These are phyloP conservation scores for Naumovozyma dairenensis DNA, from an alignment of 805 yeast species.

Conservation along the genomic window DNA sequence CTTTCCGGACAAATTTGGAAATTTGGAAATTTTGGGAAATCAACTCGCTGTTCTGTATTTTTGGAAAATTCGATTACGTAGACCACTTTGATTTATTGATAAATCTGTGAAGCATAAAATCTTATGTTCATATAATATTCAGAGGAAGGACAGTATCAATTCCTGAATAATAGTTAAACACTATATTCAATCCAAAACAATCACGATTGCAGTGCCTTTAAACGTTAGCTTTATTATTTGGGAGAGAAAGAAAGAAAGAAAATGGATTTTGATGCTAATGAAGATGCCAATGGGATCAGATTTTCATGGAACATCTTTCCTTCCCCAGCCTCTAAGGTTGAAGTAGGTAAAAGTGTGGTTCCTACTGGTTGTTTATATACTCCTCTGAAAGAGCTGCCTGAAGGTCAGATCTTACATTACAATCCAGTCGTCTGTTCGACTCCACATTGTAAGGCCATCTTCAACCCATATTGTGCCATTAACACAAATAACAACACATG, in stretches of 20 bases:
- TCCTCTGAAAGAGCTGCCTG: constrained; percentile 77
- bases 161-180: too few species aligned
- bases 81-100: too few species aligned
- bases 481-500: constrained; percentile 69
- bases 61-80: too few species aligned
- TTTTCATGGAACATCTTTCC: constrained; percentile 84
- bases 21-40: too few species aligned
- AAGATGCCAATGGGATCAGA: constrained; percentile 66
- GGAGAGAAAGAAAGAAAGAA: not conserved
- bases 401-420: constrained; percentile 66
- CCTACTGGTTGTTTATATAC: constrained; percentile 93
- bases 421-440: constrained; percentile 77
- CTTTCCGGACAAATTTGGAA: too few species aligned
- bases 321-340: constrained; percentile 72
- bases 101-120: too few species aligned
- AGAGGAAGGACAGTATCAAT: not conserved
- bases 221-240: not conserved
- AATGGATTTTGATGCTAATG: constrained; percentile 48
- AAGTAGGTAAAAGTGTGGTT: constrained; percentile 83
- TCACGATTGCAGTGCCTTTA: not conserved
- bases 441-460: constrained; percentile 68
- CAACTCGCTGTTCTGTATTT: too few species aligned
- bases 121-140: too few species aligned
- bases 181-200: not conserved
- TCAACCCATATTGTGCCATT: constrained; percentile 79